Base-by-base conservation (phyloP, 2,329 filamentous ascomycete genomes). In the Diaporthe humulicola region DNA sequence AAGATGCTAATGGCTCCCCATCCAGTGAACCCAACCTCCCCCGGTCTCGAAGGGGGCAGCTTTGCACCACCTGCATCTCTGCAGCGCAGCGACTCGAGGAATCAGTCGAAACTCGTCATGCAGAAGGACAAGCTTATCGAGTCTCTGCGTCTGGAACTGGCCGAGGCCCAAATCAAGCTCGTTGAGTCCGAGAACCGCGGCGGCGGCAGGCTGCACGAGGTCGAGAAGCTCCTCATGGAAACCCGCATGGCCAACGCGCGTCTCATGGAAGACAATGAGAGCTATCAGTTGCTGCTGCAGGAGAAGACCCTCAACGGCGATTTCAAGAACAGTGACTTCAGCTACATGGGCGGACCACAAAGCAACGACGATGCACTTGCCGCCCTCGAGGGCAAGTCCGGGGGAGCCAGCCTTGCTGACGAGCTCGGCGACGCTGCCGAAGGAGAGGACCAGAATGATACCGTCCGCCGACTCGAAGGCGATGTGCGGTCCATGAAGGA, bases 101-200 rank as follows among this genome's bases (percentile, higher is more conserved):
- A 94, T 83, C 96, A 94, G 84, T 97, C 95, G 19, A 97, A 96
- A 83, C 88, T 98, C 70, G 90, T 98, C 69, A 89, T 97, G 79
- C 96, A 98, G 83, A 99, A 98, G 84, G 97, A 99, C 85, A 97
- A 97, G 85, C 88, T 98, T 75, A 98, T 99, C 79, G 96, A 98
- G 83, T 95, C 94, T 15, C 88, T 99, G 76, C 91, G 96, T 73
- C 90, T 98, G 36, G 97, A 99, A 83, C 90, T 99, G 66, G 96
- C 97, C 57, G 97, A 98, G 84, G 93, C 95, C 30, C 96, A 98
- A 83, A 97, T 98, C 85, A 98, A 98, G 84, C 88, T 98, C 36
- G 93, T 98, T 38, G 96, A 98, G 84, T 92, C 97, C 72, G 96
- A 98, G 85, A 98, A 98, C 83, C 92, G 94, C 84, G 96, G 95